Conservation (phyloP, 2,329 filamentous ascomycete genomes). For the Pseudogymnoascus sp. region DNA sequence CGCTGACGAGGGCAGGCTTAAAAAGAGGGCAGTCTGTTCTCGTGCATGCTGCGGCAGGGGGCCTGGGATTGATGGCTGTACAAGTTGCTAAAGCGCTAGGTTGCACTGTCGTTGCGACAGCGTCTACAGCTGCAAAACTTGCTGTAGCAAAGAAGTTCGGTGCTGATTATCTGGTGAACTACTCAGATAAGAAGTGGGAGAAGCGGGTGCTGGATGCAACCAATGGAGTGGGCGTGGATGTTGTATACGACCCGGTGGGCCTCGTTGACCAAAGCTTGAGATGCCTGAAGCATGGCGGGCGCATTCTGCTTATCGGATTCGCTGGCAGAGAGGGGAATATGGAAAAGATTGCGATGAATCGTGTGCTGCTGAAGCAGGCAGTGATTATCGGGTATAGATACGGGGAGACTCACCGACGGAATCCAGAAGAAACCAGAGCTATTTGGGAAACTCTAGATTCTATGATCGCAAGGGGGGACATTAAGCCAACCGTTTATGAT, state of each 20-base stretch:
- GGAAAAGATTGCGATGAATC: constrained; percentile 48
- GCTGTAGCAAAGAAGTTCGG: constrained; percentile 34
- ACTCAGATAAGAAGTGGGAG: constrained; percentile 40
- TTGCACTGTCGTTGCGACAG: constrained; percentile 46
- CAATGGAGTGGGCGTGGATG: constrained; percentile 43
- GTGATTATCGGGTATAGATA: constrained; percentile 51
- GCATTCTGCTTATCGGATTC: constrained; percentile 52
- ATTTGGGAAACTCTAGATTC: constrained; percentile 46
- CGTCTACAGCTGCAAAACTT: constrained; percentile 41
- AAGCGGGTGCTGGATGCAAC: constrained; percentile 43
- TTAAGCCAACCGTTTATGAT: constrained; percentile 46
- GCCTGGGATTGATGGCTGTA: constrained; percentile 48
- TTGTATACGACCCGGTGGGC: constrained; percentile 53
- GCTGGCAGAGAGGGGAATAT: constrained; percentile 46
- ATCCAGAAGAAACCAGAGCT: constrained; percentile 39
- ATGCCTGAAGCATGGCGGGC: constrained; percentile 46
- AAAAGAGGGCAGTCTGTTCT: constrained; percentile 42
- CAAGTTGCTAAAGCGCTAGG: constrained; percentile 48
- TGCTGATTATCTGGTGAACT: constrained; percentile 37
- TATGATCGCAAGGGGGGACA: constrained; percentile 39
- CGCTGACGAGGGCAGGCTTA: constrained; percentile 37
- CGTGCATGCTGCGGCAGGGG: constrained; percentile 49
- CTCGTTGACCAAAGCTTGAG: constrained; percentile 47
- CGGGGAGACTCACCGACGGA: constrained; percentile 46
- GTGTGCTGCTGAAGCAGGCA: constrained; percentile 45